Evolutionary conservation across 352 stramenopile genomes (phyloP).

Genomic region (Globisporangium polare): DNA sequence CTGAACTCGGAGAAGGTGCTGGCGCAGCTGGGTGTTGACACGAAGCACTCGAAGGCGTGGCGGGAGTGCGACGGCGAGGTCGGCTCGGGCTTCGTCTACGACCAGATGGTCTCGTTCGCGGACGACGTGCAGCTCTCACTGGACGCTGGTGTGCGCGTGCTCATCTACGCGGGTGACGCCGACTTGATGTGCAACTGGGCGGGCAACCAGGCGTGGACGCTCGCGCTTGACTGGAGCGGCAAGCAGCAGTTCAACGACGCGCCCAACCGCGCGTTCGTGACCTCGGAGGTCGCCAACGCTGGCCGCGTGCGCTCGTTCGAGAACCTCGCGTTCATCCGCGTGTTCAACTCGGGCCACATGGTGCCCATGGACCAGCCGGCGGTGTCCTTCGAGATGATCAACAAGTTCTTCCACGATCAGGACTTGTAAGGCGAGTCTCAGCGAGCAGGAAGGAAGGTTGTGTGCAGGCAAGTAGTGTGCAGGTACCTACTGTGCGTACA

Average conservation of each 20-base stretch:
- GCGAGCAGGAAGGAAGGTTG: background rate
- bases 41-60: slow-evolving; percentile 69
- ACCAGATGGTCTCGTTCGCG: slow-evolving; percentile 95
- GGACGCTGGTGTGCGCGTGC: slow-evolving; percentile 56
- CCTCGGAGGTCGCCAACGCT: slow-evolving; percentile 20
- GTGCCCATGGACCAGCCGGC: slow-evolving; percentile 92
- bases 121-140: slow-evolving; percentile 86
- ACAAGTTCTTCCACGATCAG: slow-evolving; percentile 77
- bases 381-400: slow-evolving; percentile 90
- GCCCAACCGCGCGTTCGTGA: slow-evolving; percentile 27
- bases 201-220: slow-evolving; percentile 94
- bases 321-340: slow-evolving; percentile 91
- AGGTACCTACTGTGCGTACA: background rate
- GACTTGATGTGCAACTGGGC: slow-evolving; percentile 97
- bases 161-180: slow-evolving; percentile 96
- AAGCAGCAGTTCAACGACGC: slow-evolving; percentile 80
- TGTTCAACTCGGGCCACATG: slow-evolving; percentile 95
- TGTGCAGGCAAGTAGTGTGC: background rate
- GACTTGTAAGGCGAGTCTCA: slow-evolving; percentile 25
- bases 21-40: slow-evolving; percentile 35
- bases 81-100: slow-evolving; percentile 85
- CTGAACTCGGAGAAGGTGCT: slow-evolving; percentile 59
- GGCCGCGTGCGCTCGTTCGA: slow-evolving; percentile 47
- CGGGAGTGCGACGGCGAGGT: slow-evolving; percentile 91
- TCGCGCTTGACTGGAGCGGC: slow-evolving; percentile 90